Conservation (phyloP, 768 basidiomycete species). For the Tremella fuciformis region DNA sequence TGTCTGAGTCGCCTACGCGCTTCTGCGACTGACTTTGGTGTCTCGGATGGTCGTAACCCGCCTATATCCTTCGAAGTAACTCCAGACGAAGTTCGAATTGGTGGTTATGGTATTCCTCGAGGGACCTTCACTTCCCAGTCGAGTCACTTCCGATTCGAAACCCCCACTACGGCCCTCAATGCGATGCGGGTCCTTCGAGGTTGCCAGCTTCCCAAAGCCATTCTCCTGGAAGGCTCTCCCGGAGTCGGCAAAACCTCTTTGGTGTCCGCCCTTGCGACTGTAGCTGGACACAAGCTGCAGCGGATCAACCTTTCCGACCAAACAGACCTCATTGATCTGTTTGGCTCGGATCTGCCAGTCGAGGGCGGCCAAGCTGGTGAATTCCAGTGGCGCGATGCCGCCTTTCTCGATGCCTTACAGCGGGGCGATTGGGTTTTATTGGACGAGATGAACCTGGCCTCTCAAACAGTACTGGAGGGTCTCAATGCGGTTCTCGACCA, state of each 20-base stretch:
- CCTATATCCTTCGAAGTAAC: slow-evolving; percentile 14
- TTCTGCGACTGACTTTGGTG: slow-evolving; percentile 50
- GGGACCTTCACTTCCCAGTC: slow-evolving; percentile 56
- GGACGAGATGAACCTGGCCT: slow-evolving; percentile 98
- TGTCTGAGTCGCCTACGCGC: slow-evolving; percentile 52
- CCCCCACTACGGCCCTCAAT: slow-evolving; percentile 84
- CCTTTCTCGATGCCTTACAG: slow-evolving; percentile 88
- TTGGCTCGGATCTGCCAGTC: slow-evolving; percentile 92
- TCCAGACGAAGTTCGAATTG: slow-evolving; percentile 59
- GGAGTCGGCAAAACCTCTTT: slow-evolving; percentile 98
- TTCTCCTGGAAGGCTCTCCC: slow-evolving; percentile 93
- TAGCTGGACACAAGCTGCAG: slow-evolving; percentile 72
- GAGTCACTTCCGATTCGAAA: slow-evolving; percentile 69
- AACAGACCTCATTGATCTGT: slow-evolving; percentile 91
- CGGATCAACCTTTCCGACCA: slow-evolving; percentile 98
- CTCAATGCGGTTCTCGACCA: slow-evolving; percentile 95
- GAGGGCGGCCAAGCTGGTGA: slow-evolving; percentile 87
- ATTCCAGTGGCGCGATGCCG: slow-evolving; percentile 96
- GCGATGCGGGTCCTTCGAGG: slow-evolving; percentile 84
- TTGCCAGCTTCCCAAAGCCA: slow-evolving; percentile 82
- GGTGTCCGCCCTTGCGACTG: slow-evolving; percentile 76
- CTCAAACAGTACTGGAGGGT: slow-evolving; percentile 93
- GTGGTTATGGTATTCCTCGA: slow-evolving; percentile 67
- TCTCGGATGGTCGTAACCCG: background rate
- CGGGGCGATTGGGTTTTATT: slow-evolving; percentile 96